Conservation (phyloP, 140 eudicot genomes). For the Bidens hawaiensis region DNA sequence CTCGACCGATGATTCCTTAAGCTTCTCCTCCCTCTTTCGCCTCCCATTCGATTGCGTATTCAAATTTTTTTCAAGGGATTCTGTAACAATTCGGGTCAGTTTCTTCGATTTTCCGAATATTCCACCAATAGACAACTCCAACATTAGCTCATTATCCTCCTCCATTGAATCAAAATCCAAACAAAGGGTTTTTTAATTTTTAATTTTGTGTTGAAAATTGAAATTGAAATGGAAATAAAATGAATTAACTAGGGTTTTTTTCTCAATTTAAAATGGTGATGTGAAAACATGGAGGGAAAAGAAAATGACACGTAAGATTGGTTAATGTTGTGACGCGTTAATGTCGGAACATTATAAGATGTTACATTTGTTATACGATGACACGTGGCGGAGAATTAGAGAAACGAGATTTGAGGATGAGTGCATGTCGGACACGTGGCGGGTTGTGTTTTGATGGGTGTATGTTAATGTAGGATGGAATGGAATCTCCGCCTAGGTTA, state of each 20-base stretch:
- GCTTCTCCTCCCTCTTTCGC: conserved; percentile 49
- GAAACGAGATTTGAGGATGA: not conserved
- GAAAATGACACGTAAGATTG: conserved; percentile 47
- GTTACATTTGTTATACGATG: not conserved
- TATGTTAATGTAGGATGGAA: not conserved
- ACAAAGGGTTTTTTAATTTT: not conserved
- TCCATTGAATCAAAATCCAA: not conserved
- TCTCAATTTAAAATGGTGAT: not conserved
- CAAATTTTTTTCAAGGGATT: not conserved
- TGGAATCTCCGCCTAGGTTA: not conserved
- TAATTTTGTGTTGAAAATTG: not conserved
- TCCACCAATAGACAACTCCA: conserved; percentile 63
- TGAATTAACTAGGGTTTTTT: conserved; percentile 2
- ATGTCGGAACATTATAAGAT: not conserved
- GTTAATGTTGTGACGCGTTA: conserved; percentile 16
- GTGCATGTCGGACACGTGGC: not conserved
- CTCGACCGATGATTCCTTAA: conserved; percentile 17
- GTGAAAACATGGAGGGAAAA: conserved; percentile 9
- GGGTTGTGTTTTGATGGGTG: not conserved
- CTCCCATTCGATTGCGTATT: conserved; percentile 27
- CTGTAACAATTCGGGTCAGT: not conserved
- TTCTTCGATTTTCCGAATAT: conserved; percentile 27
- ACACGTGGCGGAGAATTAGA: conserved; percentile 12
- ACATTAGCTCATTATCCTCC: conserved; percentile 41
- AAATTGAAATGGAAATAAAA: no score